Percentiles rank a stretch among this genome's conserved stretches.
Conservation (phyloP, 352 stramenopile genomes). For the Phytophthora sansomeana region DNA sequence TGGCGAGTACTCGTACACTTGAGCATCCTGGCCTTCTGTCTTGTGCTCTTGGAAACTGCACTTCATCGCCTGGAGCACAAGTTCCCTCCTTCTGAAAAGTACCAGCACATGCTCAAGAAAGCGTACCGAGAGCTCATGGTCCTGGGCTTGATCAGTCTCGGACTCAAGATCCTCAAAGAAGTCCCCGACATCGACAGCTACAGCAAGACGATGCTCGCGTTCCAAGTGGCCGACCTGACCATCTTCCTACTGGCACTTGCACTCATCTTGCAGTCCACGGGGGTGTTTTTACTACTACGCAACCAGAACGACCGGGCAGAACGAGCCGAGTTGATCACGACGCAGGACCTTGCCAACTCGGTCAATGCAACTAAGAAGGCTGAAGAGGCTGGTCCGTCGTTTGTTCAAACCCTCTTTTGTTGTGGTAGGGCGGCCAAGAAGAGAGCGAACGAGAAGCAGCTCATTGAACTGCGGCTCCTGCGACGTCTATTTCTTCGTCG, state of each 20-base stretch:
- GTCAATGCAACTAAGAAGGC: conserved; percentile 7
- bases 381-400: conserved; percentile 8
- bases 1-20: conserved; percentile 56
- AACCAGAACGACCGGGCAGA: conserved; percentile 52
- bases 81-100: conserved; percentile 60
- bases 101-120: conserved; percentile 76
- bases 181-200: conserved; percentile 40
- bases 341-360: conserved; percentile 38
- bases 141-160: conserved; percentile 60
- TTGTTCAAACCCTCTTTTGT: conserved; percentile 26
- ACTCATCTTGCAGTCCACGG: conserved; percentile 57
- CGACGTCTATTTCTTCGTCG: conserved; percentile 49
- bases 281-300: conserved; percentile 51
- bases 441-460: conserved; percentile 19
- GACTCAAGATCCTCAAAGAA: conserved; percentile 62
- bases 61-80: conserved; percentile 59
- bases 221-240: conserved; percentile 64
- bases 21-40: conserved; percentile 51
- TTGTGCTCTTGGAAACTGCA: conserved; percentile 58
- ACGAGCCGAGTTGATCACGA: conserved; percentile 51
- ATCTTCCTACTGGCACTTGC: conserved; percentile 61
- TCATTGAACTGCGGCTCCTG: conserved; percentile 48
- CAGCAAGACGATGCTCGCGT: conserved; percentile 50
- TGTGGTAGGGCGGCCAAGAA: conserved; percentile 25
- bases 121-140: conserved; percentile 69